Percentiles rank a stretch among this genome's conserved stretches.
phyloP scores from a whole-genome alignment of 768 basidiomycete genomes.

The Mycena rebaudengoi region DNA sequence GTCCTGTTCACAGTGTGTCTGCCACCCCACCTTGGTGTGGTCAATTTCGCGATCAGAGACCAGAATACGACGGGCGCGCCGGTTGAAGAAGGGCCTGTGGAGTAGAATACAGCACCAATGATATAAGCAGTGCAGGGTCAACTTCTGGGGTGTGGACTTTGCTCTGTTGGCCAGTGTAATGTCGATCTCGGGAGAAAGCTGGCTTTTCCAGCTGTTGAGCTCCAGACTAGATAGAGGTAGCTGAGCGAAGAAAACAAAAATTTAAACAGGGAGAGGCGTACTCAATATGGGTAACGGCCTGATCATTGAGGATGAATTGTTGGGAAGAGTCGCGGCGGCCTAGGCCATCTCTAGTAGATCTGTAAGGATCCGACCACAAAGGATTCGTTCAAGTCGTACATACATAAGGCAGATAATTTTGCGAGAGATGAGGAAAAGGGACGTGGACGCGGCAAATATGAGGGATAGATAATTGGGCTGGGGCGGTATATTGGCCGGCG shows the following conservation, averaged over 20 bases:
- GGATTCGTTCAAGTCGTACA: no score
- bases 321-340: not conserved
- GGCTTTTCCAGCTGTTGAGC: conserved; percentile 36
- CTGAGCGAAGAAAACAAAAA: no score
- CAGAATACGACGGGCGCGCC: conserved; percentile 1
- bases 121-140: conserved; percentile 45
- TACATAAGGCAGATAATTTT: conserved; percentile 45
- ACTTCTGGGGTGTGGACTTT: conserved; percentile 35
- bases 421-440: conserved; percentile 40
- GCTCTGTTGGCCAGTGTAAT: conserved; percentile 35
- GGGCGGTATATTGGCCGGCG: conserved; percentile 35
- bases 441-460: conserved; percentile 40
- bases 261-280: conserved; percentile 16
- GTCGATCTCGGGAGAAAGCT: conserved; percentile 35
- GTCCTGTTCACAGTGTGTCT: no score
- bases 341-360: conserved; percentile 11
- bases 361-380: not conserved
- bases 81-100: conserved; percentile 41
- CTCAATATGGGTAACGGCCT: conserved; percentile 29
- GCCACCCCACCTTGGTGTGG: conserved; percentile 23
- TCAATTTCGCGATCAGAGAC: conserved; percentile 13
- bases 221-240: conserved; percentile 12
- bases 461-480: conserved; percentile 32
- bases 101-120: conserved; percentile 48
- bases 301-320: conserved; percentile 9